Percentiles rank a stretch among this genome's conserved stretches.
These are phyloP conservation scores for Calamus simplicifolius DNA, from an alignment of 176 grass and related monocot genomes.

Conservation along the genomic window DNA sequence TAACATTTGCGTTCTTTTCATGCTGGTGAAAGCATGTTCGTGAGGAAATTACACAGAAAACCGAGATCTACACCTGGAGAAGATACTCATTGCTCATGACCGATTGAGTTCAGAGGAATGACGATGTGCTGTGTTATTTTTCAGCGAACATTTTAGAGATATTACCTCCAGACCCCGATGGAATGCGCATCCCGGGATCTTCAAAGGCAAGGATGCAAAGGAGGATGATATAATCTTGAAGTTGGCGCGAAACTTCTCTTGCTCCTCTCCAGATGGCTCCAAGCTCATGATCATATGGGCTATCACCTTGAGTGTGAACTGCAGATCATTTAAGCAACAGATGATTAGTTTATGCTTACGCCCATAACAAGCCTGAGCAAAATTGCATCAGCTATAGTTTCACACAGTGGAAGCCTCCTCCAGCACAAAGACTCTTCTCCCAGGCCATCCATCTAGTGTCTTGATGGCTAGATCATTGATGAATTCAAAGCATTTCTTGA, in stretches of 20 bases:
- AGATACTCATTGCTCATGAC: too few species aligned
- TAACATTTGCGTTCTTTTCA: too few species aligned
- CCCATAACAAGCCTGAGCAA: neutral
- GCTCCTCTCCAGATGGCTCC: conserved; percentile 46
- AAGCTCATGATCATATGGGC: conserved; percentile 62
- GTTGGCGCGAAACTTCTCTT: conserved; percentile 54
- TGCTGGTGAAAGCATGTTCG: too few species aligned
- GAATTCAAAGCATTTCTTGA: conserved; percentile 47
- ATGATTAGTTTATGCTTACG: too few species aligned
- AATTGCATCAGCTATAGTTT: neutral
- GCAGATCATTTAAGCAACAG: neutral
- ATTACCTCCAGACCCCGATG: conserved; percentile 39
- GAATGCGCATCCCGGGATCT: conserved; percentile 51
- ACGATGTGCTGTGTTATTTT: too few species aligned
- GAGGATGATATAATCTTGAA: conserved; percentile 67
- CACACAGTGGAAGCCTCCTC: conserved; percentile 50
- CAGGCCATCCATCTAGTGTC: conserved; percentile 37
- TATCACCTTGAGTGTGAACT: conserved; percentile 78
- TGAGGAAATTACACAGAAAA: too few species aligned
- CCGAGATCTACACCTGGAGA: too few species aligned
- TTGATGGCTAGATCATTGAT: conserved; percentile 38
- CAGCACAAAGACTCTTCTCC: conserved; percentile 38
- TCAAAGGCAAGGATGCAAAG: conserved; percentile 52
- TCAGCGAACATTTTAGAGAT: too few species aligned
- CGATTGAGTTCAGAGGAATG: too few species aligned